Percentiles rank a stretch among this genome's conserved stretches.
Evolutionary conservation across 176 grass and related monocot genomes (phyloP).

Genomic region (Eleusine indica): DNA sequence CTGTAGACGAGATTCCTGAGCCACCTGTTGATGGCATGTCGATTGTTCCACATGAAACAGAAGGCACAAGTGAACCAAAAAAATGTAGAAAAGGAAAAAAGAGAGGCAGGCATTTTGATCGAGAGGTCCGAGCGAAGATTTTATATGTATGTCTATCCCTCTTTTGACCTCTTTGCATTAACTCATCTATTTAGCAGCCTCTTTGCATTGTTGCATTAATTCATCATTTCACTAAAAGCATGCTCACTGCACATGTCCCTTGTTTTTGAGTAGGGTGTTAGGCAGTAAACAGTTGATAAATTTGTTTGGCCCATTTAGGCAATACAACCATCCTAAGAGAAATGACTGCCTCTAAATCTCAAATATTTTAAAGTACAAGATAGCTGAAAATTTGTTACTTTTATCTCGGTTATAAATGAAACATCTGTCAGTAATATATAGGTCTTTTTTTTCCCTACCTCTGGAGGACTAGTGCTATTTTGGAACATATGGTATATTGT

Average conservation of each 20-base stretch:
- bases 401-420: neutral
- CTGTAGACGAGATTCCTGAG: slow-evolving; percentile 20
- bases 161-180: neutral
- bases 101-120: slow-evolving; percentile 91
- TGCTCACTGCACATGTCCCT: neutral
- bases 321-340: slow-evolving; percentile 1
- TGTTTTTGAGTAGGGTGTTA: slow-evolving; percentile 10
- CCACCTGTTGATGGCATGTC: slow-evolving; percentile 42
- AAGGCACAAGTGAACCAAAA: slow-evolving; percentile 34
- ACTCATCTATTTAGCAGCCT: neutral
- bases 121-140: slow-evolving; percentile 79
- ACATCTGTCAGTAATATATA: slow-evolving; percentile 8
- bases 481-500: slow-evolving; percentile 21
- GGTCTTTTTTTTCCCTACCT: neutral
- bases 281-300: neutral
- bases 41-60: slow-evolving; percentile 46
- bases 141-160: slow-evolving; percentile 56
- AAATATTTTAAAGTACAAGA: neutral
- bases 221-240: neutral
- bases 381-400: neutral
- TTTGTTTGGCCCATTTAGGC: neutral
- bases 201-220: slow-evolving; percentile 19
- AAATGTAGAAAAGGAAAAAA: slow-evolving; percentile 60
- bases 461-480: neutral
- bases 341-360: neutral